Conservation (phyloP, 202 grass and related monocot genomes). For the Schoenoplectus tabernaemontani region DNA sequence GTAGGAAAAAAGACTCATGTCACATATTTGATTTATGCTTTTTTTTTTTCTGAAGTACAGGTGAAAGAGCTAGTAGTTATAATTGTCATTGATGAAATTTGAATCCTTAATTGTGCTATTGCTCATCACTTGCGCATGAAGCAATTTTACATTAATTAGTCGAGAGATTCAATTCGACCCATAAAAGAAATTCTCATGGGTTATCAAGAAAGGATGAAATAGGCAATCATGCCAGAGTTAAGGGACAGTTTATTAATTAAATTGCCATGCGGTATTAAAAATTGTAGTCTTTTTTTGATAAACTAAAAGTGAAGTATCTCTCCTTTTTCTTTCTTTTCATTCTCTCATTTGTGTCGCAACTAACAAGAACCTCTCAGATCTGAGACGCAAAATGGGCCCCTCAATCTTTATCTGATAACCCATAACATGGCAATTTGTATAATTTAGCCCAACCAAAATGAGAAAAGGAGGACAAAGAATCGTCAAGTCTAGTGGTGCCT, state of each 20-base stretch:
- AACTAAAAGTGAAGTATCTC: neutral
- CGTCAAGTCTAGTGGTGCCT: neutral
- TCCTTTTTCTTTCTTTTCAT: neutral
- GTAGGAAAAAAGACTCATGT: neutral
- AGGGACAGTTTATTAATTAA: neutral
- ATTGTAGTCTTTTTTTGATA: neutral
- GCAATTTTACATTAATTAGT: neutral
- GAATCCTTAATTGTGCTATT: neutral
- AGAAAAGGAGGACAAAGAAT: neutral
- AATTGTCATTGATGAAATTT: neutral
- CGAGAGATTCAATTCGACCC: neutral
- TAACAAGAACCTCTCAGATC: neutral
- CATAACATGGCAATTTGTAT: slow-evolving; percentile 8
- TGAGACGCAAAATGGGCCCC: neutral
- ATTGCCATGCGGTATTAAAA: neutral
- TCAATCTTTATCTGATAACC: neutral
- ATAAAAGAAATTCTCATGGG: neutral
- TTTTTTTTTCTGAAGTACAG: neutral
- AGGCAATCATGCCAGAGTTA: neutral
- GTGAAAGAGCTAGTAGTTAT: neutral
- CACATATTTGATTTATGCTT: neutral
- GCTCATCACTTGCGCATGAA: slow-evolving; percentile 1
- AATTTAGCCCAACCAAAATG: neutral
- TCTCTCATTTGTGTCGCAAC: neutral
- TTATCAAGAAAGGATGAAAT: too few relatives aligned